Evolutionary conservation across 805 yeast genomes (phyloP), one percentile per base, ranked within the genome.

Genomic region (Teunomyces atbi): DNA sequence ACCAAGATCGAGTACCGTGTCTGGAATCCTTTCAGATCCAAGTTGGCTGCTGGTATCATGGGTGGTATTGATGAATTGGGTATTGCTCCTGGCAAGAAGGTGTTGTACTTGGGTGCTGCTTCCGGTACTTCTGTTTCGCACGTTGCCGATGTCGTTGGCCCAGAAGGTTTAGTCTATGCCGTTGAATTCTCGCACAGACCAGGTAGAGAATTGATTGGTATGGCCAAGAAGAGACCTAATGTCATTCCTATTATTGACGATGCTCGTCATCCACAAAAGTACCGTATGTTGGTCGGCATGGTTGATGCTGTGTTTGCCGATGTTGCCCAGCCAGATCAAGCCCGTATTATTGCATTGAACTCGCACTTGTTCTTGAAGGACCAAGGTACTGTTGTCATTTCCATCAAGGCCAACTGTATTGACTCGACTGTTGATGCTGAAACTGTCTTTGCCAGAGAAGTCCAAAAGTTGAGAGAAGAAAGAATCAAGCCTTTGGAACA

Each of bases 201-300:
- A 66, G 99, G 99, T 72, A 87, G 99, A 81, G 99, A 94, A 75
- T 82, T 94, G 75, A 92, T 94, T 65, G 89, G 95, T 64, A 94
- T 94, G 99, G 99, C 99, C 69, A 94, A 92, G 84, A 94, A 94
- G 95, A 89, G 99, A 83, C 98, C 99, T 56, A 94, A 94, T 68
- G 95, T 94, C 49, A 89, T 94, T 58, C 99, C 99, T 64, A 94
- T 94, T 73, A 91, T 94, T 70, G 99, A 94, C 76, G 99, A 94
- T 77, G 99, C 99, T 55, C 91, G 99, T 81, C 99, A 94, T 77
- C 99, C 99, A 66, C 99, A 94, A 73, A 94, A 94, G 77, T 94
- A 94, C 85, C 86, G 99, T 80, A 94, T 94, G 99, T 82, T 94
- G 62, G 79, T 94, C 54, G 96, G 97, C 64, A 94, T 94, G 99